phyloP scores from a whole-genome alignment of 176 grass and related monocot genomes.

The Juncus inflexus region DNA sequence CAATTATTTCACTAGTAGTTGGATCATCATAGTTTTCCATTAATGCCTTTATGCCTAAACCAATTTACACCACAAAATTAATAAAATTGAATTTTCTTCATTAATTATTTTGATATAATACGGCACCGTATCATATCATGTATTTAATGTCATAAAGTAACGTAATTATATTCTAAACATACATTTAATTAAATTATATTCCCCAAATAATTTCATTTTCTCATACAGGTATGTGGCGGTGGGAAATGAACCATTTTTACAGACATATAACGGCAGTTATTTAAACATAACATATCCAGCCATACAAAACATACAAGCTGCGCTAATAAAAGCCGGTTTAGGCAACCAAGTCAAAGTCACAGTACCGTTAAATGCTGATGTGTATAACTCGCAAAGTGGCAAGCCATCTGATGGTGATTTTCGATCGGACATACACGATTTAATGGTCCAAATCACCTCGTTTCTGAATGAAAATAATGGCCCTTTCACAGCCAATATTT shows the following conservation, averaged over 20 bases:
- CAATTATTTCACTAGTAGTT: too few species aligned
- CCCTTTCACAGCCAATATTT: slow-evolving; percentile 69
- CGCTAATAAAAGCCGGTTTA: slow-evolving; percentile 58
- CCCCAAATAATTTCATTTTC: neutral
- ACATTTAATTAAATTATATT: neutral
- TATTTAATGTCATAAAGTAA: too few species aligned
- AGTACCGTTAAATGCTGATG: slow-evolving; percentile 71
- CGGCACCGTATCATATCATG: too few species aligned
- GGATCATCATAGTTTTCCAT: too few species aligned
- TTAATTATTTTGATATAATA: too few species aligned
- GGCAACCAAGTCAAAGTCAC: slow-evolving; percentile 61
- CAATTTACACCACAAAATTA: too few species aligned
- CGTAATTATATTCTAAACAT: too few species aligned
- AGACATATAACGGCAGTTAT: slow-evolving; percentile 67
- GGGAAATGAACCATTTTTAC: slow-evolving; percentile 74
- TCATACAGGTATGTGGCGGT: slow-evolving; percentile 55
- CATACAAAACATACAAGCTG: slow-evolving; percentile 74
- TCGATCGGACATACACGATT: slow-evolving; percentile 58
- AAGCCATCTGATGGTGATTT: slow-evolving; percentile 78
- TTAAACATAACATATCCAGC: slow-evolving; percentile 72
- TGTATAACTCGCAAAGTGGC: slow-evolving; percentile 48
- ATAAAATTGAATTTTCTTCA: too few species aligned
- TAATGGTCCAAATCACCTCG: slow-evolving; percentile 52
- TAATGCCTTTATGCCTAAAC: too few species aligned
- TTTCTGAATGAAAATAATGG: slow-evolving; percentile 60